Percentiles rank a stretch among this genome's conserved stretches.
These are phyloP conservation scores for Epichloe festucae DNA, from an alignment of 2,329 filamentous ascomycete genomes.

Conservation along the genomic window DNA sequence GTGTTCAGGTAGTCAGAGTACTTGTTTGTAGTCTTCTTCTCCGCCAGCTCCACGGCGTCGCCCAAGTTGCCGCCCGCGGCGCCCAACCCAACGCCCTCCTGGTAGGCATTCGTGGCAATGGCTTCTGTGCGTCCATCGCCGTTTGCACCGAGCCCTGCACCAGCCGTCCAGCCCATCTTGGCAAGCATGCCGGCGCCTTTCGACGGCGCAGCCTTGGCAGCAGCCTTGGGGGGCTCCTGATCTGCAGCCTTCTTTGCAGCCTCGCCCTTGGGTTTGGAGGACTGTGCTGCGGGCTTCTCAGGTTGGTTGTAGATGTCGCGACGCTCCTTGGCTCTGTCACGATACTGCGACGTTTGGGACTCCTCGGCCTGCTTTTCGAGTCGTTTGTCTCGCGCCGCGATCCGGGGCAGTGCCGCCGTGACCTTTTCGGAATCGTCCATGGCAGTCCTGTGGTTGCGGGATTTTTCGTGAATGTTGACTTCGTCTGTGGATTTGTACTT, in stretches of 20 bases:
- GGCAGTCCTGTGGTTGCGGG: slow-evolving; percentile 28
- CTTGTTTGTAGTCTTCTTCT: slow-evolving; percentile 44
- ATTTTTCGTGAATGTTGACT: slow-evolving; percentile 29
- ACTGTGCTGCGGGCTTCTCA: slow-evolving; percentile 31
- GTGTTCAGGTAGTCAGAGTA: slow-evolving; percentile 51
- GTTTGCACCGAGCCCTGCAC: slow-evolving; percentile 50
- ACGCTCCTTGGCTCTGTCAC: slow-evolving; percentile 56
- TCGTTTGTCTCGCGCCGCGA: slow-evolving; percentile 27
- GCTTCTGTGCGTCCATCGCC: slow-evolving; percentile 51
- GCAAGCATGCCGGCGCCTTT: slow-evolving; percentile 56
- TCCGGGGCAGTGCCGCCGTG: slow-evolving; percentile 33
- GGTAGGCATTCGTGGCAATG: slow-evolving; percentile 51
- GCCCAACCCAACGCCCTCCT: slow-evolving; percentile 55
- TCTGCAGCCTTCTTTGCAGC: slow-evolving; percentile 5
- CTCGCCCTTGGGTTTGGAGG: slow-evolving; percentile 24
- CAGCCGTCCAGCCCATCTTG: slow-evolving; percentile 61
- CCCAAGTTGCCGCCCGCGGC: slow-evolving; percentile 57
- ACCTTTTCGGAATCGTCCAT: slow-evolving; percentile 27
- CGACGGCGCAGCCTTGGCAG: slow-evolving; percentile 28
- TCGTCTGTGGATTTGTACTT: slow-evolving; percentile 32
- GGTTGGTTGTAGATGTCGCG: slow-evolving; percentile 49
- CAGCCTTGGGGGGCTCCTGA: slow-evolving; percentile 10
- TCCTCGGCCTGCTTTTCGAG: slow-evolving; percentile 18
- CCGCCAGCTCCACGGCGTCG: slow-evolving; percentile 52
- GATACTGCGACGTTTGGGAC: slow-evolving; percentile 29